Base-by-base conservation (phyloP, 306 rosid species). In the Herpetospermum pedunculosum region DNA sequence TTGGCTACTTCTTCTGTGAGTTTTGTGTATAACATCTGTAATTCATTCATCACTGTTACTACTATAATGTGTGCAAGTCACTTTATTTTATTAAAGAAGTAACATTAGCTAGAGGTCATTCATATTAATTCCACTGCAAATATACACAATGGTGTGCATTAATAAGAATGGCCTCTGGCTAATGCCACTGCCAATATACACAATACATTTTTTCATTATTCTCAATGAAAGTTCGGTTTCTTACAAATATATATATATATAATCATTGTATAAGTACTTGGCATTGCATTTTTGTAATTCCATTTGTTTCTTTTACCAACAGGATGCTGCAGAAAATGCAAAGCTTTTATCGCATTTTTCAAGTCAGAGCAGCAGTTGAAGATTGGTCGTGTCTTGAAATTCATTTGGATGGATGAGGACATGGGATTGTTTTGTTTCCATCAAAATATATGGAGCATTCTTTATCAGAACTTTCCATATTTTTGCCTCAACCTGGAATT, bases 401-500 rank as follows among this genome's bases (percentile, higher is more conserved):
- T 67, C 35, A 9, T 41, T 5, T 67, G 35, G 35, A 26, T 47
- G 48, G 52, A 37, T n/a, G 72, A 67, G 72, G 34, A 8, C 38
- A 26, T 69, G 57, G 55, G 13, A 28, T 69, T 46, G 55, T 43
- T 26, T 68, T 54, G 55, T 44, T 67, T 41, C 38, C 23, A 43
- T 65, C 34, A 40, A 65, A 65, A 63, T 19, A 40, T 23, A 40
- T 40, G 52, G 73, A 69, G 73, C 38, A 43, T 68, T 68, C 73
- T 25, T 68, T 68, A 13, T 43, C 14, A 68, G 40, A 69, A 69
- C 73, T 69, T 67, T 43, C 73, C 55, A 15, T 41, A 25, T 26
- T 25, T 23, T 69, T 25, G 73, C 70, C 47, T 63, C 70, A 29
- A 35, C 70, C 12, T 37, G 47, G 29, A 63, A 44, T 47, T 69